Conservation (phyloP, 306 rosid genomes). For the cucumber (Cucumis sativus) region DNA sequence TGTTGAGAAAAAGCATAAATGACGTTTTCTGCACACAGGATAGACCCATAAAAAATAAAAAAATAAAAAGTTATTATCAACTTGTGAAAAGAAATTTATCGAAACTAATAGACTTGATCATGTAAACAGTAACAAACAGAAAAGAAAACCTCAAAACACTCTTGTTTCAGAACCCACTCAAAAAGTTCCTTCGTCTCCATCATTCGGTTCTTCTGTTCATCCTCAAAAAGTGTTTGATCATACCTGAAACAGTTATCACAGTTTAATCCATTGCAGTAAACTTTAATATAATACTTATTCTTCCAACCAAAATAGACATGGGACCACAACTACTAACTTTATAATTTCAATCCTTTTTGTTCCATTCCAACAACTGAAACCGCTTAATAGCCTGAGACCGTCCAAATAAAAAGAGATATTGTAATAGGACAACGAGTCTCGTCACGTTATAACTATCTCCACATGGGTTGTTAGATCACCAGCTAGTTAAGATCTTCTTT, state of each 20-base stretch:
- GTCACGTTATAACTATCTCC: background rate
- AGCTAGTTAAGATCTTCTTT: background rate
- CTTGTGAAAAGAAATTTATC: background rate
- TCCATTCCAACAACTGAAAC: background rate
- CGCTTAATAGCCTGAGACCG: background rate
- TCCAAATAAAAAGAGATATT: background rate
- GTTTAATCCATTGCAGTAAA: background rate
- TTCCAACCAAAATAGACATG: background rate
- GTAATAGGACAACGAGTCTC: background rate
- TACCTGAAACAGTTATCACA: conserved; percentile 42
- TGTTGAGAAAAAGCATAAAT: conserved; percentile 93
- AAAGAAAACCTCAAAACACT: conserved; percentile 77
- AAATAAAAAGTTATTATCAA: background rate
- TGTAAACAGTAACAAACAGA: background rate
- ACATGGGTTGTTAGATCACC: conserved; percentile 6
- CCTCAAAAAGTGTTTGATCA: conserved; percentile 96
- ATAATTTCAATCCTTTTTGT: background rate
- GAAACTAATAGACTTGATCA: background rate
- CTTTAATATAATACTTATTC: background rate
- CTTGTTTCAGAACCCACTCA: conserved; percentile 94
- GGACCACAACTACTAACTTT: background rate
- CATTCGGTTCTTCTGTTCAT: conserved; percentile 88
- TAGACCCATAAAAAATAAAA: background rate
- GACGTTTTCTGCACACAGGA: conserved; percentile 70
- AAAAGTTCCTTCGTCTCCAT: conserved; percentile 93